A percentile compares a stretch with the other conserved stretches of the same genome.
Evolutionary conservation across 2,329 filamentous ascomycete species (phyloP).

Genomic region (Pseudocercospora fijiensis): DNA sequence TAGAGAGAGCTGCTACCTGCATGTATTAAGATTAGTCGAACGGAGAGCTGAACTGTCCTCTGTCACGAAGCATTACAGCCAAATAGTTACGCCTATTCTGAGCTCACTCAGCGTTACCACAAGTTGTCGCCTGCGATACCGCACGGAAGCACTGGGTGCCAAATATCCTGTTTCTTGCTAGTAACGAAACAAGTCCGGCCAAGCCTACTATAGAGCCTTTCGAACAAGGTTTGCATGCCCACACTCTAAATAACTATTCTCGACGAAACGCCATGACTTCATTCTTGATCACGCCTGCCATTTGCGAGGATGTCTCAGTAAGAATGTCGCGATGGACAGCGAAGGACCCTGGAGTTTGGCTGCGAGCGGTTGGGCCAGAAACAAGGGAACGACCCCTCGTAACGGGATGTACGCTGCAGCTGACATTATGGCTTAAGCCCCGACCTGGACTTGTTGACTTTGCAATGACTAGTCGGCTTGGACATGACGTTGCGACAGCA

Average conservation of each 20-base stretch:
- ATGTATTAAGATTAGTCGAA: conserved; percentile 1
- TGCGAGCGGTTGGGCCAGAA: neutral
- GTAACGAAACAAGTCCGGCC: neutral
- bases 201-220: neutral
- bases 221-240: neutral
- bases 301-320: neutral
- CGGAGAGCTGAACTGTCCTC: conserved; percentile 7
- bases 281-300: neutral
- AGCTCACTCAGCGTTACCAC: neutral
- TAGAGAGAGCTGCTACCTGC: neutral
- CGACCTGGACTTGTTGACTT: neutral
- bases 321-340: neutral
- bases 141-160: neutral
- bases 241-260: neutral
- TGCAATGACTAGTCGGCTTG: neutral
- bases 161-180: neutral
- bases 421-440: neutral
- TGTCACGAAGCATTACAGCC: conserved; percentile 2
- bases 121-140: neutral
- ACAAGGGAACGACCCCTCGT: neutral
- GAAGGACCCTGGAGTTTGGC: neutral
- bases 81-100: neutral
- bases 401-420: neutral
- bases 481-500: neutral
- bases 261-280: conserved; percentile 2